Base-by-base conservation (phyloP, 1,284 basidiomycete species). In the Moesziomyces antarcticus region DNA sequence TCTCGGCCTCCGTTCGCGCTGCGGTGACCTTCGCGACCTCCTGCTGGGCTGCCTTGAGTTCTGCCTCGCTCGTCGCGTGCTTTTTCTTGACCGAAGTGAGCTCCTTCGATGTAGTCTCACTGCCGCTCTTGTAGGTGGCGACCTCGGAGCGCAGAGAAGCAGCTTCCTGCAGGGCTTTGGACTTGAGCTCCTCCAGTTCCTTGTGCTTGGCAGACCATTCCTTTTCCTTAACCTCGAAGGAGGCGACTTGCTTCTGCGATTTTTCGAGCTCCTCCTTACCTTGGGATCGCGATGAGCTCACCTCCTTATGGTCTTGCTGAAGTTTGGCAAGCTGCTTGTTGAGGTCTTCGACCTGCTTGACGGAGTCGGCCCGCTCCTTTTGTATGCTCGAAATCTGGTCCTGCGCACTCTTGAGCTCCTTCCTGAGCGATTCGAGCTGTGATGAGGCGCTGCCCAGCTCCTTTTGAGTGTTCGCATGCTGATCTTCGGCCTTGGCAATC, bases 181-280 rank as follows among this genome's bases (percentile, higher is more conserved):
- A 42, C n/a, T 63, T 45, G 50, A 25, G 45, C 13, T 42, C 44
- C 46, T 70, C 60, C 33, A 64, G 53, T 46, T 70, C 67, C 42
- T 70, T 63, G 20, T 60, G 67, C 50, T 70, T 60, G 5, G 56
- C 44, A 18, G 60, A 52, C 53, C 33, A 53, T 7, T 64, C 67
- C 37, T 64, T 64, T 50, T 64, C 50, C 52, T 66, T 62, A 13
- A 30, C 35, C 40, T 44, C 41, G 21, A 58, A 41, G 24, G 51
- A 44, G 8, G 47, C 43, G 6, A 71, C 44, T 27, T 62, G 50
- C 45, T 75, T 55, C 45, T 59, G 60, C 2, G 61, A 54, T 45
- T 47, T 30, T n/a, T 56, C 73, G 25, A 63, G 57, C 46, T 67
- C 56, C 16, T 60, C 27, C 48, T 54, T 42, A n/a, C 33, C 37